Conservation (phyloP, 768 basidiomycete genomes). For the Tubosaeta brunneosetosa region DNA sequence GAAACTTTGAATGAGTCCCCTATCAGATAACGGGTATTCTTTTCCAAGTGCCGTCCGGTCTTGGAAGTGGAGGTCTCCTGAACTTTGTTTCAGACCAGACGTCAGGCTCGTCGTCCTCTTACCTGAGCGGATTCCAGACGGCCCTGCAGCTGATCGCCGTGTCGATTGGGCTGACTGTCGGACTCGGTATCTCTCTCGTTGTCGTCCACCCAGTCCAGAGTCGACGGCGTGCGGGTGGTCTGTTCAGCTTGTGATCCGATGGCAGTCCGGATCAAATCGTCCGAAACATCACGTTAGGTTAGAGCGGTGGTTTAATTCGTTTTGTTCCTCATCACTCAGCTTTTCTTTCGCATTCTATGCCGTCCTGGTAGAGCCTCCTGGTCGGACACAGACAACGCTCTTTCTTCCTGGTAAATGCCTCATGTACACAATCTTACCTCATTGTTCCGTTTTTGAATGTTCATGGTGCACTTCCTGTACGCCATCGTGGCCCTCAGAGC, state of each 20-base stretch:
- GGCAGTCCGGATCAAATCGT: not conserved
- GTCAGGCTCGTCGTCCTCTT: constrained; percentile 49
- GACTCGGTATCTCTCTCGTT: constrained; percentile 65
- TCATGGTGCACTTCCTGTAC: not conserved
- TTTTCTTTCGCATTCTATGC: not conserved
- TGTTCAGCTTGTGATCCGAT: constrained; percentile 51
- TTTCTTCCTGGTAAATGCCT: not conserved
- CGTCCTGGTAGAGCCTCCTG: not conserved
- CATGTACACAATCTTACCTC: not conserved
- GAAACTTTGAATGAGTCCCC: not conserved
- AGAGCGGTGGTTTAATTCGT: constrained; percentile 4
- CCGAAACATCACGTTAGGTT: not conserved
- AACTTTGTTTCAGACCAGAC: constrained; percentile 58
- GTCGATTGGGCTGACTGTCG: constrained; percentile 75
- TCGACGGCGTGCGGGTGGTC: constrained; percentile 49
- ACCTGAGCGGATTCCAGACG: constrained; percentile 67
- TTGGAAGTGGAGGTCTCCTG: constrained; percentile 75
- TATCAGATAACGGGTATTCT: constrained; percentile 67
- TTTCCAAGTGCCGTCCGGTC: constrained; percentile 80
- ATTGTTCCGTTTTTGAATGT: not conserved
- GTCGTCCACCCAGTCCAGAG: constrained; percentile 63
- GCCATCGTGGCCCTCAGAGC: not conserved
- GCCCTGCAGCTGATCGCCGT: constrained; percentile 75
- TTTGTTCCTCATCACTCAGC: constrained; percentile 8
- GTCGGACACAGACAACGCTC: not conserved